Conservation (phyloP, 2,329 filamentous ascomycete species). For the Metarhizium album region DNA sequence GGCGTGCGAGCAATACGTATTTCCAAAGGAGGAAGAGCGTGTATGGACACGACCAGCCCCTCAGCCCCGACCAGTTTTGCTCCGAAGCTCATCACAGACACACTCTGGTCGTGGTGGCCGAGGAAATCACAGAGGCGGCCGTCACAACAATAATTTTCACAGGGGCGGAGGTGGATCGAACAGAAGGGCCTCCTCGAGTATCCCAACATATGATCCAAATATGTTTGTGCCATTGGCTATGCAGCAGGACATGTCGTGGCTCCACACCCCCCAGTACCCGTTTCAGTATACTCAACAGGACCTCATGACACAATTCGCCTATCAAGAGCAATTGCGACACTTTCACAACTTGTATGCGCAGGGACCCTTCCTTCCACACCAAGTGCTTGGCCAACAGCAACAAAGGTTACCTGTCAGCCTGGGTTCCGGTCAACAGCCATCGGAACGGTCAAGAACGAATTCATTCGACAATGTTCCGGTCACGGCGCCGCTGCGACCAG, state of each 20-base stretch:
- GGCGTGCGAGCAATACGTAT: constrained; percentile 81
- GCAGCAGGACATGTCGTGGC: constrained; percentile 39
- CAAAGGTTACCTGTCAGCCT: constrained; percentile 18
- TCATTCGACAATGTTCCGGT: constrained; percentile 53
- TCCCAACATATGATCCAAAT: constrained; percentile 38
- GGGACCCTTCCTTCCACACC: constrained; percentile 24
- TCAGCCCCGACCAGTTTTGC: constrained; percentile 42
- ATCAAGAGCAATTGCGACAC: constrained; percentile 23
- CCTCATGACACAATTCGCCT: constrained; percentile 31
- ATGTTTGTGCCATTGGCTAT: constrained; percentile 34
- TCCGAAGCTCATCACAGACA: constrained; percentile 52
- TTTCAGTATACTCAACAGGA: constrained; percentile 31
- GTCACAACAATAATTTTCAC: constrained; percentile 30
- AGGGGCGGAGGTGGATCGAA: constrained; percentile 27
- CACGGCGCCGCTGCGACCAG: constrained; percentile 45
- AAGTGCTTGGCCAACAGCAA: constrained; percentile 23
- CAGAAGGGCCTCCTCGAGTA: constrained; percentile 42
- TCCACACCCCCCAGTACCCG: constrained; percentile 30
- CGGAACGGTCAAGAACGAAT: constrained; percentile 47
- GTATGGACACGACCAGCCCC: constrained; percentile 47
- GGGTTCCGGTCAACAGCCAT: constrained; percentile 19
- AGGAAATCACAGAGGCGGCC: constrained; percentile 36
- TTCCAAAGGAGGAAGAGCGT: constrained; percentile 69
- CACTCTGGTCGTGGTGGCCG: constrained; percentile 38
- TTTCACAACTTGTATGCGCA: constrained; percentile 24